These are phyloP conservation scores for Kluyveromyces siamensis DNA, from an alignment of 805 yeast species.

Conservation along the genomic window DNA sequence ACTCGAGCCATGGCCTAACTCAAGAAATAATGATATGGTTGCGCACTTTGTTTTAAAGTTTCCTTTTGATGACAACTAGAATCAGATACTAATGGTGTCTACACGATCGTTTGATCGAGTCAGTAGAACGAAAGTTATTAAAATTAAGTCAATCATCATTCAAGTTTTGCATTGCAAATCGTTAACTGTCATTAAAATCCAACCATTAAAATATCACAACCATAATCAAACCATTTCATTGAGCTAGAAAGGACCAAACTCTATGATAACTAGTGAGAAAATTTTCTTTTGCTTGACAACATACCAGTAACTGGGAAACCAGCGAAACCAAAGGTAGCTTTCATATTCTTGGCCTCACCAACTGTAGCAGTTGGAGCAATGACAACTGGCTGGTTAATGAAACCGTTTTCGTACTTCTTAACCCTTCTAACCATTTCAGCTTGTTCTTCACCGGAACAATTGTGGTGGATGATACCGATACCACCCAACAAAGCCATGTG, in stretches of 20 bases:
- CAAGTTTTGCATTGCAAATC: slow-evolving; percentile 4
- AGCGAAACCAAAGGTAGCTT: slow-evolving; percentile 74
- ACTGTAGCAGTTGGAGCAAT: slow-evolving; percentile 70
- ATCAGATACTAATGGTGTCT: slow-evolving; percentile 54
- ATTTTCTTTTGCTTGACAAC: slow-evolving; percentile 31
- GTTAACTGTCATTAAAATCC: not conserved
- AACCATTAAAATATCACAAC: too few relatives aligned
- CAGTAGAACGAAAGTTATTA: slow-evolving; percentile 99
- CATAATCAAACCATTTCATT: not conserved
- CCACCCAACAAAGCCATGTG: slow-evolving; percentile 98
- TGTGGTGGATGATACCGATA: slow-evolving; percentile 97
- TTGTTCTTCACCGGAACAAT: slow-evolving; percentile 93
- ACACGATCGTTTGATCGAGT: slow-evolving; percentile 93
- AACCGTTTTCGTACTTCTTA: slow-evolving; percentile 95
- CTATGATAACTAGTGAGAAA: too few relatives aligned
- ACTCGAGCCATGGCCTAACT: not conserved
- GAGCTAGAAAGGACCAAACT: too few relatives aligned
- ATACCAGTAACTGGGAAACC: slow-evolving; percentile 99
- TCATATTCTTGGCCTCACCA: slow-evolving; percentile 67
- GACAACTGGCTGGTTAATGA: slow-evolving; percentile 89
- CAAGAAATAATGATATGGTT: not conserved
- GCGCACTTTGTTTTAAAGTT: not conserved
- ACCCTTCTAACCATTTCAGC: slow-evolving; percentile 97
- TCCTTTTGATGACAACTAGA: not conserved
- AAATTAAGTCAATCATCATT: slow-evolving; percentile 45